Base-by-base conservation (phyloP, 306 rosid species). In the Arachis hypogaea region DNA sequence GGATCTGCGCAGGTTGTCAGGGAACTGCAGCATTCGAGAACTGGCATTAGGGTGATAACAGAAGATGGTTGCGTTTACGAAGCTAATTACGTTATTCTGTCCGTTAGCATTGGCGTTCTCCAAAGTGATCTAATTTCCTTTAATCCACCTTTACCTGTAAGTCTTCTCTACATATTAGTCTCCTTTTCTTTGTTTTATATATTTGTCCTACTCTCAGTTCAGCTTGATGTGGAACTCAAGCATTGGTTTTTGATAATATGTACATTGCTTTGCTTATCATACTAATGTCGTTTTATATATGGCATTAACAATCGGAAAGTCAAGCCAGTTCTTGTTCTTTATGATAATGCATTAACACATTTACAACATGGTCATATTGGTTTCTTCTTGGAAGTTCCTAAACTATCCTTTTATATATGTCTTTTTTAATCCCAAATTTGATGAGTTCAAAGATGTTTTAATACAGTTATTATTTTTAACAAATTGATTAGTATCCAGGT, bases 41-140 rank as follows among this genome's bases (percentile, higher is more conserved):
- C 75, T 81, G 96, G 98, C 67, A 87, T 89, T 75, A 78, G 73
- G 66, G 96, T 94, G 70, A 85, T 7, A 86, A 91, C 96, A 70
- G 98, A 94, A 82, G 98, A 94, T 84, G 96, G 97, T 63, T 86
- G 71, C 75, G 78, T 86, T 80, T 89, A 84, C 85, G 86, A 87
- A 78, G 96, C 96, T 63, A 82, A 80, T 82, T 94, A 91, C 80
- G 86, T 94, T 63, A 74, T 94, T 88, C 85, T 91, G 82, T 91
- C 98, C 6, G 97, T 86, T 74, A 94, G 98, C 69, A 88, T 94
- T 73, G 98, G 98, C 28, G 98, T 94, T 65, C 98, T 94, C 77
- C 91, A 94, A 86, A 94, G 96, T 77, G 81, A 92, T 66, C 96
- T 94, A 74, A 85, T 94, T 79, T 80, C 90, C 69, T 89, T 94